Percentiles rank a stretch among this genome's conserved stretches.
phyloP scores from a whole-genome alignment of 1,139 yeast species.

The Taiozyma sp. region DNA sequence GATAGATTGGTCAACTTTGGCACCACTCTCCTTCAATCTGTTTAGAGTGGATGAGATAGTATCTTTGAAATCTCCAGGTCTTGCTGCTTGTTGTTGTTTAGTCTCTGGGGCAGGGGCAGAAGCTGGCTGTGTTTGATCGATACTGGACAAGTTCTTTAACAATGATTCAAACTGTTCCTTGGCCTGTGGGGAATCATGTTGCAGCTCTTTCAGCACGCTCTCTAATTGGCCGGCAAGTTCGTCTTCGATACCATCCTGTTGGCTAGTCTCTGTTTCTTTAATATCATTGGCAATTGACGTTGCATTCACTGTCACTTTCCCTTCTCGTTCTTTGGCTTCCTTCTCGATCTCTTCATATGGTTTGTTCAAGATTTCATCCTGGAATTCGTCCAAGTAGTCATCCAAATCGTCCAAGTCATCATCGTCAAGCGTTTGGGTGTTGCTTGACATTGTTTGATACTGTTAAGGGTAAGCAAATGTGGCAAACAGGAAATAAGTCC shows the following conservation, averaged over 20 bases:
- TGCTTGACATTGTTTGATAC: background rate
- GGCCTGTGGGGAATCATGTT: conserved; percentile 56
- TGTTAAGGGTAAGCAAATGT: no score
- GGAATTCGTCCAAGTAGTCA: conserved; percentile 71
- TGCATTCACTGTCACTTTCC: background rate
- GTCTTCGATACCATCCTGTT: conserved; percentile 28
- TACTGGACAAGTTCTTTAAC: conserved; percentile 41
- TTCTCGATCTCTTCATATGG: conserved; percentile 29
- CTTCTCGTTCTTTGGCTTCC: conserved; percentile 5
- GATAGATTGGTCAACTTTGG: conserved; percentile 58
- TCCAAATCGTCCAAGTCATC: conserved; percentile 70
- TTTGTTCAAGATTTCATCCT: conserved; percentile 64
- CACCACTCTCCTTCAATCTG: conserved; percentile 67
- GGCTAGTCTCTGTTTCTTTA: background rate
- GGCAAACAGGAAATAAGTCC: no score
- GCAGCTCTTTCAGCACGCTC: conserved; percentile 54
- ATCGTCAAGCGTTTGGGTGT: conserved; percentile 20
- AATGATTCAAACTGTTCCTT: conserved; percentile 50
- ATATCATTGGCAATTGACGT: background rate
- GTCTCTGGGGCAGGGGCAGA: conserved; percentile 6
- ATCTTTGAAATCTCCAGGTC: conserved; percentile 53
- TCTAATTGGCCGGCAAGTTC: conserved; percentile 44
- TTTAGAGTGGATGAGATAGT: conserved; percentile 81
- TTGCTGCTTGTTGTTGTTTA: conserved; percentile 5
- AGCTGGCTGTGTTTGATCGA: conserved; percentile 5